These are phyloP conservation scores for Thymus mandschuricus DNA, from an alignment of 257 asterid species.

Conservation along the genomic window DNA sequence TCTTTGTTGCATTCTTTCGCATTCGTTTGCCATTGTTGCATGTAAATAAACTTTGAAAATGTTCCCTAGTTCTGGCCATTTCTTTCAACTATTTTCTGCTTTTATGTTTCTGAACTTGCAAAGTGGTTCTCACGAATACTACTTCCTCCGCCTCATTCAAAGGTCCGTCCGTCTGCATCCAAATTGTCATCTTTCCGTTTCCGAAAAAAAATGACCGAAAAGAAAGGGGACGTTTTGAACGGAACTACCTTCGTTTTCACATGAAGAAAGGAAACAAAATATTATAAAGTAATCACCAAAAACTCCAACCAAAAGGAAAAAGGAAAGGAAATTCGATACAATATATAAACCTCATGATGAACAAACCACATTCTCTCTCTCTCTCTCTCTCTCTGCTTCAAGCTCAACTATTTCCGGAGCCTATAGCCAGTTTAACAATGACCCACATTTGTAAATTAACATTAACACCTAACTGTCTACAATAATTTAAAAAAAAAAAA, in stretches of 20 bases:
- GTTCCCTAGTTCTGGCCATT: neutral
- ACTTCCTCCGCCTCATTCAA: too few relatives aligned
- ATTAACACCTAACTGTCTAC: constrained; percentile 32
- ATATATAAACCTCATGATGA: constrained; percentile 34
- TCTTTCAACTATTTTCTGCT: neutral
- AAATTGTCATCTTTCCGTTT: too few relatives aligned
- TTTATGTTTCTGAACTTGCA: neutral
- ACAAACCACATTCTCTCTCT: constrained; percentile 34
- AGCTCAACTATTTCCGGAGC: constrained; percentile 54
- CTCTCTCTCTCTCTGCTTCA: constrained; percentile 13
- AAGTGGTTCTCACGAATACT: neutral
- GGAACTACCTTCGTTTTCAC: constrained; percentile 6
- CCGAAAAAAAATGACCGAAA: too few relatives aligned
- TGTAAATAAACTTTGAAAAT: neutral
- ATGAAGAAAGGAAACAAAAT: neutral
- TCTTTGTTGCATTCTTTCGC: constrained; percentile 26
- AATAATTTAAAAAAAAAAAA: neutral
- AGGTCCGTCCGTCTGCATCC: too few relatives aligned
- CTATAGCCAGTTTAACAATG: constrained; percentile 36
- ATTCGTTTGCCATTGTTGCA: neutral
- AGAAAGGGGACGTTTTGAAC: too few relatives aligned
- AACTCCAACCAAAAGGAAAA: constrained; percentile 24
- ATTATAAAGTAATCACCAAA: constrained; percentile 20
- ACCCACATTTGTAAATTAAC: constrained; percentile 30
- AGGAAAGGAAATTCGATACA: constrained; percentile 14